Evolutionary conservation across 192 early-diverging fungal genomes (phyloP).

Genomic region (Podila minutissima): DNA sequence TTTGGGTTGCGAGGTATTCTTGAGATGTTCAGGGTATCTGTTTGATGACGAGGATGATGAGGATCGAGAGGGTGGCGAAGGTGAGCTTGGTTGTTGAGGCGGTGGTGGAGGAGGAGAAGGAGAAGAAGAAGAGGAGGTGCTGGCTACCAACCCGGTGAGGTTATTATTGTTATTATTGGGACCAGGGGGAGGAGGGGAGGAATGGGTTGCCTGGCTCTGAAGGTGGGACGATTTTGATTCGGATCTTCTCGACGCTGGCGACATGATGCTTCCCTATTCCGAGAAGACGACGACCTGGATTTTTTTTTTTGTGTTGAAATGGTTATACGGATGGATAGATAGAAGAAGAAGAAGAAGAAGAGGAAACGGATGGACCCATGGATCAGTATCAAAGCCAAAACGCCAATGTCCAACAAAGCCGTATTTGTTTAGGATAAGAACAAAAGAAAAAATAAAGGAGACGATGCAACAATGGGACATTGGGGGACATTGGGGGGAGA

Average conservation of each 20-base stretch:
- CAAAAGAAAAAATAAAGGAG: too few relatives aligned
- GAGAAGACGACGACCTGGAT: too few relatives aligned
- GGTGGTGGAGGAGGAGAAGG: not conserved
- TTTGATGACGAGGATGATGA: constrained; percentile 1
- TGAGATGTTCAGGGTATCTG: not conserved
- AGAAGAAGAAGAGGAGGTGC: not conserved
- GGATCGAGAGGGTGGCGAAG: not conserved
- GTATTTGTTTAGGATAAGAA: too few relatives aligned
- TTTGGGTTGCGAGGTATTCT: not conserved
- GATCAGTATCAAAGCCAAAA: not conserved
- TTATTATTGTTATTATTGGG: constrained; percentile 5
- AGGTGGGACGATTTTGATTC: constrained; percentile 4
- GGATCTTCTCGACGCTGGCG: constrained; percentile 33
- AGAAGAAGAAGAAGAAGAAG: not conserved
- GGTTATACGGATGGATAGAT: not conserved
- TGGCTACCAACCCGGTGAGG: constrained; percentile 27
- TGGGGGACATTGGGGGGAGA: too few relatives aligned
- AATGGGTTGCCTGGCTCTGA: not conserved
- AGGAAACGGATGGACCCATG: not conserved
- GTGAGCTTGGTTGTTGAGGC: not conserved
- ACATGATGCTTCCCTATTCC: constrained; percentile 4
- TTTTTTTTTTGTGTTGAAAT: not conserved
- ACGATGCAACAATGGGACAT: too few relatives aligned
- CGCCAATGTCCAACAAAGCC: not conserved
- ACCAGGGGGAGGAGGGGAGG: not conserved